phyloP scores from a whole-genome alignment of 2,329 filamentous ascomycete genomes.

The Trichoderma afroharzianum region DNA sequence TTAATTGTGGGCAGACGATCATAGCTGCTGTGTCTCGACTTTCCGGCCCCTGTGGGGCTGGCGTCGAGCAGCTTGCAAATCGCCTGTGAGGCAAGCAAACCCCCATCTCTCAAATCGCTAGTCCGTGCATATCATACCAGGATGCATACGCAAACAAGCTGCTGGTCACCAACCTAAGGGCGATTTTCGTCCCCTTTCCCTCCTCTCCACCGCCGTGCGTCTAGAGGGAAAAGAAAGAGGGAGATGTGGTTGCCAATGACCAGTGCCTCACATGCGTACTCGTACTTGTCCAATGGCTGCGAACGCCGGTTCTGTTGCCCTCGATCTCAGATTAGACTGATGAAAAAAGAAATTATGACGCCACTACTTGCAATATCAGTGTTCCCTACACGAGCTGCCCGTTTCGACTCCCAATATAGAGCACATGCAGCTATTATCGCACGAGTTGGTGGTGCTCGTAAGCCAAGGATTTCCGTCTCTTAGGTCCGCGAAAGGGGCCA shows the following conservation, averaged over 20 bases:
- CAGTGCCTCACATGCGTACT: background rate
- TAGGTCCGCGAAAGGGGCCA: background rate
- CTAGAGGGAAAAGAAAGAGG: background rate
- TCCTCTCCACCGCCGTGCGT: conserved; percentile 15
- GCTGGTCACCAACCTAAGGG: conserved; percentile 6
- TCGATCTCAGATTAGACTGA: background rate
- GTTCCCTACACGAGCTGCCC: background rate
- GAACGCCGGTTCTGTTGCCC: background rate
- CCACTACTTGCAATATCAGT: background rate
- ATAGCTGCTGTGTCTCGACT: conserved; percentile 2
- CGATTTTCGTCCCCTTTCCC: background rate
- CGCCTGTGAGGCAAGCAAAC: background rate
- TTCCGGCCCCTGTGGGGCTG: background rate
- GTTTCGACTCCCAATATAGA: background rate
- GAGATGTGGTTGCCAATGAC: background rate
- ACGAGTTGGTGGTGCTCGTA: background rate
- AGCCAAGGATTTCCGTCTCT: background rate
- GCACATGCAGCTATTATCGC: background rate
- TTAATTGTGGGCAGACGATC: conserved; percentile 1
- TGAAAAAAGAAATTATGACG: background rate
- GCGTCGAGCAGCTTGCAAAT: conserved; percentile 9
- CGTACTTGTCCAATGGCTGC: background rate
- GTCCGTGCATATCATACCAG: conserved; percentile 14
- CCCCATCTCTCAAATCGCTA: conserved; percentile 9
- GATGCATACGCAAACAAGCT: conserved; percentile 14